phyloP scores from a whole-genome alignment of 495 filamentous ascomycete genomes.

The Copromyces sp. region DNA sequence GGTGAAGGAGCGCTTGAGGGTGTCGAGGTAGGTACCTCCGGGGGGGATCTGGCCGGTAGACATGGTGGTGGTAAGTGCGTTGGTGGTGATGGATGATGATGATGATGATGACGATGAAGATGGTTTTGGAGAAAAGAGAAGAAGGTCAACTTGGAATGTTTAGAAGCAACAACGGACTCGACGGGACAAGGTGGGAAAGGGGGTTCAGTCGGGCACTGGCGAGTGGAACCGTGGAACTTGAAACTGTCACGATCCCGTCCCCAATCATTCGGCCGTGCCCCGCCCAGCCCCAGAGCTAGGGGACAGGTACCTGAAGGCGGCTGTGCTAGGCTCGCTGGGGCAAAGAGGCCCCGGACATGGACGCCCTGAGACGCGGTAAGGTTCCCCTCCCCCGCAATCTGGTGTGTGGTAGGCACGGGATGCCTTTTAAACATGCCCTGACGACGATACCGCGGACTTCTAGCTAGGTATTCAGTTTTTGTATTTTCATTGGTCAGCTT shows the following conservation, averaged over 20 bases:
- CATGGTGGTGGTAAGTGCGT: slow-evolving; percentile 18
- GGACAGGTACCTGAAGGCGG: neutral
- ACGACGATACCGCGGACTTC: neutral
- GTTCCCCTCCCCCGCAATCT: neutral
- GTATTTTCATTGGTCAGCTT: neutral
- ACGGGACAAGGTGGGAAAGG: neutral
- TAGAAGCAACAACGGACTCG: slow-evolving; percentile 1
- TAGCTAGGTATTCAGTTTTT: neutral
- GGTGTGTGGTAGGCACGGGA: neutral
- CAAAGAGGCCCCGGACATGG: neutral
- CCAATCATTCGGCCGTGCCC: slow-evolving; percentile 1
- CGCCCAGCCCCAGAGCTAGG: neutral
- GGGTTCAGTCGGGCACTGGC: neutral
- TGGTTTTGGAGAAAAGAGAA: neutral
- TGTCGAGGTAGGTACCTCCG: slow-evolving; percentile 74
- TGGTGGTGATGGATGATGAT: neutral
- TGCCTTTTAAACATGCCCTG: neutral
- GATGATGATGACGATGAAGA: neutral
- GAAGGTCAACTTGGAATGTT: slow-evolving; percentile 1
- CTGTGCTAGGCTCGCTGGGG: neutral
- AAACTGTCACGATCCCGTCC: neutral
- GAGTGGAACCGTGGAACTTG: neutral
- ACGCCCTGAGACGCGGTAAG: neutral
- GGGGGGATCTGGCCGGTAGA: slow-evolving; percentile 37
- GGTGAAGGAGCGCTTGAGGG: slow-evolving; percentile 68